phyloP scores from a whole-genome alignment of 1,139 yeast species.

The Taphrina sp. region DNA sequence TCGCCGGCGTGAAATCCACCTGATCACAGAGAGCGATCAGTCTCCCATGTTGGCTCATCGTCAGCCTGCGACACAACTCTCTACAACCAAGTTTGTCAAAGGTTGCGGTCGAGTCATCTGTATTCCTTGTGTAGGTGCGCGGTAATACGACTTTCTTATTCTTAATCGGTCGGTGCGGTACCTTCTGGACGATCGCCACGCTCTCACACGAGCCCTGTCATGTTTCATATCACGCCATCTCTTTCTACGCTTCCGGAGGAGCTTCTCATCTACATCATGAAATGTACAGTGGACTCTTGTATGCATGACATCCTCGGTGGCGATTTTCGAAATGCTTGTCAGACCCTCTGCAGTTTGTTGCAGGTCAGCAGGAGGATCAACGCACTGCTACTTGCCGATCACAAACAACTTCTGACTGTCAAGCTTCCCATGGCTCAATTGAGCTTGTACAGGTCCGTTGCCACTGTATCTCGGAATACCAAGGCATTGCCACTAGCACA shows the following conservation, averaged over 20 bases:
- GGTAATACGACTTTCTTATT: too few species aligned
- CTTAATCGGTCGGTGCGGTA: too few species aligned
- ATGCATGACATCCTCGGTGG: background rate
- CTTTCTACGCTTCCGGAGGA: slow-evolving; percentile 2
- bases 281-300: background rate
- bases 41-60: too few species aligned
- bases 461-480: background rate
- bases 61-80: too few species aligned
- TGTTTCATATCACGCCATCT: too few species aligned
- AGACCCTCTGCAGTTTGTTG: background rate
- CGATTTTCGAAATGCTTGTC: slow-evolving; percentile 3
- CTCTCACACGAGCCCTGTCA: too few species aligned
- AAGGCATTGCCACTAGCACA: background rate
- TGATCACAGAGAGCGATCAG: too few species aligned
- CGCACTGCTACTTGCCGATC: background rate
- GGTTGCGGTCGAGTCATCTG: too few species aligned
- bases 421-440: slow-evolving; percentile 1
- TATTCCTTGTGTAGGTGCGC: too few species aligned
- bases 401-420: background rate
- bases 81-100: too few species aligned
- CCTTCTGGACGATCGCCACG: too few species aligned
- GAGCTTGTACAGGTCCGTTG: slow-evolving; percentile 5
- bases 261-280: background rate
- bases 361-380: background rate
- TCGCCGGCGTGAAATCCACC: slow-evolving; percentile 8